These are phyloP conservation scores for Stagonosporopsis rhizophila DNA, from an alignment of 2,329 filamentous ascomycete genomes.

Conservation along the genomic window DNA sequence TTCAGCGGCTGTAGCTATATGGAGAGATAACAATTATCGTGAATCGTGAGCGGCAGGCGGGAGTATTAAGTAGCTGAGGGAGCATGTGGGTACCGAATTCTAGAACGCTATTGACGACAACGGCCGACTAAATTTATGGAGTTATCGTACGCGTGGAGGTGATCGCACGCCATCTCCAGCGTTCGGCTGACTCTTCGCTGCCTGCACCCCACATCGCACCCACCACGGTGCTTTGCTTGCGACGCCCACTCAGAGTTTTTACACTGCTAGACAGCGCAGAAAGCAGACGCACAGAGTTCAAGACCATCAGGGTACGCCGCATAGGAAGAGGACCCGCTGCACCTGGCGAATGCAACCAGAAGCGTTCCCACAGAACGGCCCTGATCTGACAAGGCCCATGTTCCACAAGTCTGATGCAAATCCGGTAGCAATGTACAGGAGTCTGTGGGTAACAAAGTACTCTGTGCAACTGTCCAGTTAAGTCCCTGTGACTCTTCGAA, in stretches of 20 bases:
- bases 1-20: slow-evolving; percentile 34
- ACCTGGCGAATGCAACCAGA: slow-evolving; percentile 33
- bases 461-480: slow-evolving; percentile 24
- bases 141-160: slow-evolving; percentile 35
- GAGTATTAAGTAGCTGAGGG: slow-evolving; percentile 35
- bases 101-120: slow-evolving; percentile 39
- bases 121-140: slow-evolving; percentile 29
- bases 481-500: slow-evolving; percentile 31
- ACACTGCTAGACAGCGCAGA: slow-evolving; percentile 15
- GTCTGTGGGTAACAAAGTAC: slow-evolving; percentile 6
- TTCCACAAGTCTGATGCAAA: slow-evolving; percentile 24
- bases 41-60: slow-evolving; percentile 19
- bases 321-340: slow-evolving; percentile 18
- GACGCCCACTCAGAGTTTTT: slow-evolving; percentile 23
- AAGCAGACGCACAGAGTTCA: slow-evolving; percentile 13
- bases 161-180: slow-evolving; percentile 46
- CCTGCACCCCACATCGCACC: slow-evolving; percentile 25
- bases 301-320: slow-evolving; percentile 33
- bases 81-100: slow-evolving; percentile 28
- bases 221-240: slow-evolving; percentile 28
- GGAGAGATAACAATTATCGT: slow-evolving; percentile 23
- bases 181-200: slow-evolving; percentile 35
- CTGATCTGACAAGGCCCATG: slow-evolving; percentile 34
- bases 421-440: slow-evolving; percentile 11
- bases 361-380: slow-evolving; percentile 18